Evolutionary conservation across 257 asterid species (phyloP), one percentile per base, ranked within the genome.

Genomic region (Cordia subcordata): DNA sequence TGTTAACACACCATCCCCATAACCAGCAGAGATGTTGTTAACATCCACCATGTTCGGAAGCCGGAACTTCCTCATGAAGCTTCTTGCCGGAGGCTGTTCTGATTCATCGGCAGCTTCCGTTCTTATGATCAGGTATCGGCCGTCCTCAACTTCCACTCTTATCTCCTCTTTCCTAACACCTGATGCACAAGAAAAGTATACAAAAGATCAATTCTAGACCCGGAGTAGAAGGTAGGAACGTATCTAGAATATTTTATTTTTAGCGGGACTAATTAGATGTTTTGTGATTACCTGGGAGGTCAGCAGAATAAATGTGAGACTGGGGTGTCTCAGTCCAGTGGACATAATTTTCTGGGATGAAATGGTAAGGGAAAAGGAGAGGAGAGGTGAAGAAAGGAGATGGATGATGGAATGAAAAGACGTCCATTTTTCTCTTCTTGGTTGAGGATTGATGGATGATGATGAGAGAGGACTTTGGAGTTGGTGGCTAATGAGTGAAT

Each of bases 261-360:
- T n/a, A n/a, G n/a, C n/a, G n/a, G n/a, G n/a, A n/a, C 10, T 49
- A 11, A 49, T 49, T 14, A 49, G 21, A 49, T 49, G n/a, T 4
- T 39, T 16, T 44, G n/a, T 6, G 0, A 39, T 49, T 62, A 86
- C 95, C 93, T 74, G 95, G 90, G 37, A 86, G 79, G 49, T 79
- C 86, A 47, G 87, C 93, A 0, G 93, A 84, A 61, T 79, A 86
- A 38, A 81, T 46, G 79, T 84, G 93, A 65, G 86, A 86, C 50
- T 84, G 73, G 23, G 93, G 90, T 33, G 93, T 86, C 49, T 80
- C 83, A 42, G 74, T 61, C 93, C 86, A 86, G 60, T 84, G 90
- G 60, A 86, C 82, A 67, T 78, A 65, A 73, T 84, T 84, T 63
- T 82, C 75, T 8, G 82, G 86, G 69, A 27, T 27, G 71, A 67